phyloP scores from a whole-genome alignment of 805 yeast genomes.

The Candida peoriensis region DNA sequence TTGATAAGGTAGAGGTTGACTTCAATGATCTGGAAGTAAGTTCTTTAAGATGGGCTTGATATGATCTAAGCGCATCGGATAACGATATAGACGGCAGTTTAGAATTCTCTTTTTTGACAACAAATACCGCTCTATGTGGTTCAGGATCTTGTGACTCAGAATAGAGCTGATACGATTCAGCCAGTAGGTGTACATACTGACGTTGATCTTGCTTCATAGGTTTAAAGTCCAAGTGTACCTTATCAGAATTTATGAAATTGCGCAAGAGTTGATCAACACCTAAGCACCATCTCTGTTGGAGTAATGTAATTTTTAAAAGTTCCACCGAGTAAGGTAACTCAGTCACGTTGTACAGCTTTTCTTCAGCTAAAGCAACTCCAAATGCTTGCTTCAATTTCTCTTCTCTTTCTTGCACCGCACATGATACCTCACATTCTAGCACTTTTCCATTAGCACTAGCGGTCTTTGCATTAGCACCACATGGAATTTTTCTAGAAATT shows the following conservation, averaged over 20 bases:
- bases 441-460: conserved; percentile 30
- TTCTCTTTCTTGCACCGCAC: conserved; percentile 58
- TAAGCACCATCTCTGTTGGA: conserved; percentile 64
- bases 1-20: background rate
- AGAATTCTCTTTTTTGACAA: conserved; percentile 33
- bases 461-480: conserved; percentile 45
- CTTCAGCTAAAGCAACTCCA: conserved; percentile 26
- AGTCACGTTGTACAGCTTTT: conserved; percentile 6
- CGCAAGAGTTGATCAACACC: conserved; percentile 52
- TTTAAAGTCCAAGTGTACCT: conserved; percentile 53
- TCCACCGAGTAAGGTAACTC: conserved; percentile 20
- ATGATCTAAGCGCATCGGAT: too few relatives aligned
- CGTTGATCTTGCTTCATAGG: conserved; percentile 72
- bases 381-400: conserved; percentile 61
- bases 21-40: conserved; percentile 27
- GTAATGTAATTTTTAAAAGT: conserved; percentile 13
- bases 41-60: too few relatives aligned
- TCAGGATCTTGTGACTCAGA: conserved; percentile 79
- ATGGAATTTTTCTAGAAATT: conserved; percentile 38
- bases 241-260: conserved; percentile 39
- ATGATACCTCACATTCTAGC: conserved; percentile 65
- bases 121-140: conserved; percentile 68
- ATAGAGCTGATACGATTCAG: conserved; percentile 51
- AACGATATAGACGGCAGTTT: conserved; percentile 41
- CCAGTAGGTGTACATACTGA: conserved; percentile 62